Conservation (phyloP, 2,329 filamentous ascomycete genomes). For the Hymenoscyphus scutula region DNA sequence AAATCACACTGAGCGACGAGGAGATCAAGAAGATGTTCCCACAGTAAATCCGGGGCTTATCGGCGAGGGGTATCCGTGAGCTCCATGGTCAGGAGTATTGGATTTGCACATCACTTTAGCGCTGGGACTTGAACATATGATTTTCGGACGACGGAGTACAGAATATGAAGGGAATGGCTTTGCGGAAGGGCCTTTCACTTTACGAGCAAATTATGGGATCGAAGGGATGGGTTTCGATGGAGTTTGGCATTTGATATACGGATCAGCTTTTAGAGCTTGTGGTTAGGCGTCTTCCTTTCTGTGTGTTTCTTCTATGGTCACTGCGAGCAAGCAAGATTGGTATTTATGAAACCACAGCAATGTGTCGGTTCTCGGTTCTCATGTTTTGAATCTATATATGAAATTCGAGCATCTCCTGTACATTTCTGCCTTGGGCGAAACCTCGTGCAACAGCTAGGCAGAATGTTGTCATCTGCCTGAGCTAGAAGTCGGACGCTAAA, state of each 20-base stretch:
- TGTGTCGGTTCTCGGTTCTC: background rate
- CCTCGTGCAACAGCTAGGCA: slow-evolving; percentile 2
- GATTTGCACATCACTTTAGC: slow-evolving; percentile 28
- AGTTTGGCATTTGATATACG: slow-evolving; percentile 27
- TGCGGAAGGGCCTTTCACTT: slow-evolving; percentile 5
- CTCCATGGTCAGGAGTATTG: slow-evolving; percentile 19
- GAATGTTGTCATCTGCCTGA: background rate
- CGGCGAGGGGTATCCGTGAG: slow-evolving; percentile 18
- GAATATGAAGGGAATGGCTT: slow-evolving; percentile 15
- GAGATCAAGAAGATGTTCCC: slow-evolving; percentile 69
- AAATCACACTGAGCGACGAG: slow-evolving; percentile 75
- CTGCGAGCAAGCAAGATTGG: slow-evolving; percentile 21
- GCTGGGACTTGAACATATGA: slow-evolving; percentile 32
- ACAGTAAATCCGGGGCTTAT: slow-evolving; percentile 43
- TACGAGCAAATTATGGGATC: slow-evolving; percentile 15
- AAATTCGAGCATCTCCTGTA: slow-evolving; percentile 17
- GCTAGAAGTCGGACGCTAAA: background rate
- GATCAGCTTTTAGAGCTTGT: slow-evolving; percentile 15
- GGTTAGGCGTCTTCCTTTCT: slow-evolving; percentile 22
- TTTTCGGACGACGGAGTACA: slow-evolving; percentile 32
- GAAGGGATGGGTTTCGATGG: slow-evolving; percentile 19
- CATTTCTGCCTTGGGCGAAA: slow-evolving; percentile 9
- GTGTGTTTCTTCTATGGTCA: slow-evolving; percentile 16
- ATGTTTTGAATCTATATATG: background rate
- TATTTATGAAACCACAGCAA: slow-evolving; percentile 7